Percentiles rank a stretch among this genome's conserved stretches.
Evolutionary conservation across 2,329 filamentous ascomycete genomes (phyloP).

Genomic region (Trichothecium roseum): DNA sequence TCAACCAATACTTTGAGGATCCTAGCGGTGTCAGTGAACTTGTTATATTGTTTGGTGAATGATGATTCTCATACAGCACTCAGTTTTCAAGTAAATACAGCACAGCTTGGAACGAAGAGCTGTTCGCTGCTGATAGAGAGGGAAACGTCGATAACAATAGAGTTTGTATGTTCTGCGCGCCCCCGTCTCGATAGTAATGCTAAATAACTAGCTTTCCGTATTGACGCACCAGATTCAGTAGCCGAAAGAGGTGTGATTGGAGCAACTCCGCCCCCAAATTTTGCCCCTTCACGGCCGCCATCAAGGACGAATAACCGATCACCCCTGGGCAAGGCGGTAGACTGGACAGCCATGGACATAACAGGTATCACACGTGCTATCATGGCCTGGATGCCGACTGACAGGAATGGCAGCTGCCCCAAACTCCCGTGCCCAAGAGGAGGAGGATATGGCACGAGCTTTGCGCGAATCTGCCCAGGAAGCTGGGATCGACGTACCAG

Average conservation of each 20-base stretch:
- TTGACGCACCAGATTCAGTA: conserved; percentile 35
- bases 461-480: conserved; percentile 44
- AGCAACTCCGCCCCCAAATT: conserved; percentile 29
- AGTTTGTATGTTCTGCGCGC: conserved; percentile 26
- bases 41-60: conserved; percentile 6
- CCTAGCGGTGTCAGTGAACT: conserved; percentile 17
- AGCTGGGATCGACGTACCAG: conserved; percentile 30
- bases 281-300: conserved; percentile 50
- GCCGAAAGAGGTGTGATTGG: conserved; percentile 31
- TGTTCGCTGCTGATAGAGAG: conserved; percentile 42
- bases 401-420: conserved; percentile 22
- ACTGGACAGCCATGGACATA: conserved; percentile 32
- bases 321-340: conserved; percentile 40
- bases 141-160: conserved; percentile 30
- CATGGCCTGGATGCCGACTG: conserved; percentile 12
- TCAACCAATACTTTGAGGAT: conserved; percentile 42
- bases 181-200: not conserved
- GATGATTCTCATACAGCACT: conserved; percentile 3
- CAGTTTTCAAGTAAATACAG: conserved; percentile 38
- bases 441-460: conserved; percentile 46
- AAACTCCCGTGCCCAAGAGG: conserved; percentile 28
- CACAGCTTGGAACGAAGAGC: conserved; percentile 41
- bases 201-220: conserved; percentile 36
- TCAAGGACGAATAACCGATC: conserved; percentile 48
- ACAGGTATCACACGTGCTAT: conserved; percentile 27